A percentile compares a stretch with the other conserved stretches of the same genome.
These are phyloP conservation scores for Diutina rugosa DNA, from an alignment of 1,139 yeast genomes.

Conservation along the genomic window DNA sequence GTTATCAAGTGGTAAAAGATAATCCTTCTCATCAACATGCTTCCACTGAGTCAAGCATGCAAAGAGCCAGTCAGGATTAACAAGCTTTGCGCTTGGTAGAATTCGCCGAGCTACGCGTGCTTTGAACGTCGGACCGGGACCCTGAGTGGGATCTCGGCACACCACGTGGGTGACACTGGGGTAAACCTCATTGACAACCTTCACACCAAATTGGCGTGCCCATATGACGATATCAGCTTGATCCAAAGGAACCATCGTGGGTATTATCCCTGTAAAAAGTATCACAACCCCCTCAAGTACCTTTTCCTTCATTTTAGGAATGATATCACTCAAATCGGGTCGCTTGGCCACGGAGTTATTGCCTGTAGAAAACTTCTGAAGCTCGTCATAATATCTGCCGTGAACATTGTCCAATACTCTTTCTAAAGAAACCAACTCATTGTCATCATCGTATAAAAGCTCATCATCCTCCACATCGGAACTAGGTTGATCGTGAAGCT, in stretches of 20 bases:
- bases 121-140: slow-evolving; percentile 42
- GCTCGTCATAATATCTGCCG: slow-evolving; percentile 37
- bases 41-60: slow-evolving; percentile 75
- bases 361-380: slow-evolving; percentile 14
- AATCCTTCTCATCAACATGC: slow-evolving; percentile 51
- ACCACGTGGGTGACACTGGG: slow-evolving; percentile 78
- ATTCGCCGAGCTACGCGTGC: slow-evolving; percentile 62
- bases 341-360: slow-evolving; percentile 10
- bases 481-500: slow-evolving; percentile 12
- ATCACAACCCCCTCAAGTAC: slow-evolving; percentile 63
- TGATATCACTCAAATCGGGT: slow-evolving; percentile 54
- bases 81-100: slow-evolving; percentile 59
- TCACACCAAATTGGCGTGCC: slow-evolving; percentile 89
- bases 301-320: slow-evolving; percentile 57
- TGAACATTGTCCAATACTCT: slow-evolving; percentile 55
- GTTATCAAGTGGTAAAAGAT: slow-evolving; percentile 25
- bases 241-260: slow-evolving; percentile 59
- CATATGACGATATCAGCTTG: slow-evolving; percentile 79
- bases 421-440: slow-evolving; percentile 55
- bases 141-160: slow-evolving; percentile 42
- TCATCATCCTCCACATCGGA: slow-evolving; percentile 24
- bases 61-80: slow-evolving; percentile 90
- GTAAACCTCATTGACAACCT: slow-evolving; percentile 60
- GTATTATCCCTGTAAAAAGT: slow-evolving; percentile 78
- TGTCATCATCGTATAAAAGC: slow-evolving; percentile 67